Conservation (phyloP, 1,139 yeast genomes). For the Saccharomycopsis hybrid region DNA sequence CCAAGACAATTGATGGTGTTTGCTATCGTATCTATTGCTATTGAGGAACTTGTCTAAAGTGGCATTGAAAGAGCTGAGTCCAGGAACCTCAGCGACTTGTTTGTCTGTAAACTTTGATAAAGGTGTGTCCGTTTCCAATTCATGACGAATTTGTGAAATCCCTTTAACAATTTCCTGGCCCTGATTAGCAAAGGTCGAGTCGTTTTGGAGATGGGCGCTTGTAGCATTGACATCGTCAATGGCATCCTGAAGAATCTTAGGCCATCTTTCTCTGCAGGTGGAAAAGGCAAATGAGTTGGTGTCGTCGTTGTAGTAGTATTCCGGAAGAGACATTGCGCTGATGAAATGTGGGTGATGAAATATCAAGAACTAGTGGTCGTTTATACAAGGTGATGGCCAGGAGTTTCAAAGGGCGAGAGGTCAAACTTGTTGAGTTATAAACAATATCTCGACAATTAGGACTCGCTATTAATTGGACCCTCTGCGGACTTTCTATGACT, state of each 20-base stretch:
- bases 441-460: no score
- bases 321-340: constrained; percentile 4
- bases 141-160: constrained; percentile 36
- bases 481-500: no score
- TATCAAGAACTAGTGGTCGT: no score
- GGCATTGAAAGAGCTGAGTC: constrained; percentile 28
- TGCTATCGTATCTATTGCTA: constrained; percentile 22
- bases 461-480: no score
- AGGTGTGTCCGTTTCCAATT: constrained; percentile 35
- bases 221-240: constrained; percentile 46
- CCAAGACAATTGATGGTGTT: constrained; percentile 46
- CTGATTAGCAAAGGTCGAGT: constrained; percentile 22
- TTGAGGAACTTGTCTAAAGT: constrained; percentile 16
- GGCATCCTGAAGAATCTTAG: constrained; percentile 64
- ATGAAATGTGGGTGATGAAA: not conserved
- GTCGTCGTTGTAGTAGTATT: constrained; percentile 46
- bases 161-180: constrained; percentile 31
- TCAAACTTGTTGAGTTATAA: no score
- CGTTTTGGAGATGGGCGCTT: constrained; percentile 23
- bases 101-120: constrained; percentile 39
- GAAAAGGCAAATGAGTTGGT: constrained; percentile 71
- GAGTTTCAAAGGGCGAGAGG: no score
- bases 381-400: no score
- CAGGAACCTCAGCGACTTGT: constrained; percentile 35
- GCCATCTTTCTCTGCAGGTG: constrained; percentile 84